These are phyloP conservation scores for Xylaria castorea DNA, from an alignment of 495 filamentous ascomycete species.

Conservation along the genomic window DNA sequence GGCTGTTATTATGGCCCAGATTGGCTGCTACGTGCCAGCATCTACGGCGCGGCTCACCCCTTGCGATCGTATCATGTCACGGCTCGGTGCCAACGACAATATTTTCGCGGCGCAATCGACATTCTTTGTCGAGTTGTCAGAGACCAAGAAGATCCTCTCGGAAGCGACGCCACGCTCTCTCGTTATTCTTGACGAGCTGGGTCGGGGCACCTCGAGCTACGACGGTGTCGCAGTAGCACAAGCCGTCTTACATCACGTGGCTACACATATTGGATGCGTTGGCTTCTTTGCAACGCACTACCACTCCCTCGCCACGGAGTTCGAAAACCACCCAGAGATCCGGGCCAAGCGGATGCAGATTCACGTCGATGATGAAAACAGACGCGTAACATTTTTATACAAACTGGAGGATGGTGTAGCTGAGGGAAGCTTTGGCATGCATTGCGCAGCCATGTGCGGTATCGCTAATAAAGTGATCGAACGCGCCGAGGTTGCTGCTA, in stretches of 20 bases:
- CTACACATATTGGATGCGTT: conserved; percentile 88
- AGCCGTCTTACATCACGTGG: conserved; percentile 93
- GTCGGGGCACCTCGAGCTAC: conserved; percentile 91
- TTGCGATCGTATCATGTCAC: conserved; percentile 97
- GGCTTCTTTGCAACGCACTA: conserved; percentile 99
- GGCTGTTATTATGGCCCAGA: conserved; percentile 98
- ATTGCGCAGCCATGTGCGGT: conserved; percentile 97
- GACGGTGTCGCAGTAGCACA: conserved; percentile 97
- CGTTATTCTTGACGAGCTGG: conserved; percentile 97
- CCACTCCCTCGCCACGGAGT: conserved; percentile 90
- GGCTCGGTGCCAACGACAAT: conserved; percentile 97
- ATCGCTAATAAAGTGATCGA: conserved; percentile 85
- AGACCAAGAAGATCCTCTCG: conserved; percentile 97
- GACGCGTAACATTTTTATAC: conserved; percentile 91
- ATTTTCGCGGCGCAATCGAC: conserved; percentile 98
- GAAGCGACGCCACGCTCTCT: conserved; percentile 94
- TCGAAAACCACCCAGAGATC: conserved; percentile 86
- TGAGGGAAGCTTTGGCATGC: conserved; percentile 98
- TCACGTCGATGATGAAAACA: conserved; percentile 82
- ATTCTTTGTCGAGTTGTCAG: conserved; percentile 97
- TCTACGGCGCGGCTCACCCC: conserved; percentile 85
- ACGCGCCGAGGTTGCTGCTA: conserved; percentile 86
- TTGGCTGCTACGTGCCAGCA: conserved; percentile 92
- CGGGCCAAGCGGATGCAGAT: conserved; percentile 89
- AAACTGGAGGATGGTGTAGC: conserved; percentile 94